Evolutionary conservation across 805 yeast species (phyloP), one percentile per base, ranked within the genome.

Genomic region (Nakazawaea holstii): DNA sequence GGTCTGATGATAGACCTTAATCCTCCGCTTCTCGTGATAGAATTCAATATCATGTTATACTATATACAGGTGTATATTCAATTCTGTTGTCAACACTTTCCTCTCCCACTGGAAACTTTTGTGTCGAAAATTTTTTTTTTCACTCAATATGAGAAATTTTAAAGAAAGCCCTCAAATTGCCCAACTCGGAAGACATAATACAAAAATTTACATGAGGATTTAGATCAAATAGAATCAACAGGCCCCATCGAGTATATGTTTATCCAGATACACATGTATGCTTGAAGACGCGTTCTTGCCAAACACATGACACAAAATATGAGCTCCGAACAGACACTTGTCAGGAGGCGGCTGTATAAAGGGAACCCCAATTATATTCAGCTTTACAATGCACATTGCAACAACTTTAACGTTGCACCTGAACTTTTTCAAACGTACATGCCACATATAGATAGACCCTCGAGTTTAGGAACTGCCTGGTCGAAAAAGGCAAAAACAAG

Each of bases 401-500:
- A 31, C 7, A 36, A 32, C 7, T n/a, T 14, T 31, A n/a, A 6
- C 8, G 39, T 41, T 15, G 39, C 5, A 20, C 24, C 24, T 20
- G 24, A 20, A 20, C 5, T 20, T 20, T 5, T 20, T 20, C 5
- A 20, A 3, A 3, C 24, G 24, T 20, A 20, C 24, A 20, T 20
- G 33, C 33, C 33, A 11, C 33, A 30, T 30, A 29, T 29, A 27
- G 33, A 14, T 4, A 11, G 6, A 13, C 33, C 10, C 8, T n/a
- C 20, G 13, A 30, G 13, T 14, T 11, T 38, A 6, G 77, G 78
- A 0, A 55, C 66, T 6, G 42, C 51, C 15, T 80, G 87, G 87
- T 56, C 69, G 1, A 48, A 56, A 0, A 46, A 49, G 1, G 86
- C 82, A 46, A 80, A 81, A 53, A 76, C 74, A 17, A 35, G 47